Conservation (phyloP, 495 filamentous ascomycete genomes). For the Penicillium riverlandense region DNA sequence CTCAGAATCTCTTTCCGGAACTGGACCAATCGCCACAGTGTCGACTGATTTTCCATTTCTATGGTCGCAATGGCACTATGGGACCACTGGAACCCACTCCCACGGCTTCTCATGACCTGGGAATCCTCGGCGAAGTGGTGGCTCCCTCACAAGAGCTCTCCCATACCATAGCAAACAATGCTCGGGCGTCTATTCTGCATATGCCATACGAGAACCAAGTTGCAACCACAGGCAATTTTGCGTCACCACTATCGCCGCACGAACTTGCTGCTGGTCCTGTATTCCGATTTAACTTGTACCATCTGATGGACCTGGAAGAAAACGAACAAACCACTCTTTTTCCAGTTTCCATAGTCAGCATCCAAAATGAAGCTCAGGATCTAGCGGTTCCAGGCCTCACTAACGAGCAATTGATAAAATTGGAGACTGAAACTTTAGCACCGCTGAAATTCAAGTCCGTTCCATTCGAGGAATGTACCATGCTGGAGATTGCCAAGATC, state of each 20-base stretch:
- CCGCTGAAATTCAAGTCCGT: background rate
- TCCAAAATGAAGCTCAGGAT: background rate
- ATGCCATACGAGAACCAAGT: conserved; percentile 36
- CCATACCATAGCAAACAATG: conserved; percentile 25
- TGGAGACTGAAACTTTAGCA: background rate
- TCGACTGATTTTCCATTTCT: conserved; percentile 33
- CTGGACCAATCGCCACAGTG: conserved; percentile 7
- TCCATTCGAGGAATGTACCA: conserved; percentile 2
- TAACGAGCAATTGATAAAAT: no score
- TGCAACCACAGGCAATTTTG: conserved; percentile 40
- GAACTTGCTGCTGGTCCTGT: conserved; percentile 30
- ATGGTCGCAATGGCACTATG: conserved; percentile 25
- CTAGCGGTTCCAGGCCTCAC: no score
- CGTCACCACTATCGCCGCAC: conserved; percentile 26
- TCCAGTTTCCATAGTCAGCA: background rate
- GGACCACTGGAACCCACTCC: conserved; percentile 7
- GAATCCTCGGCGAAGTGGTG: conserved; percentile 34
- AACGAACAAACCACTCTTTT: conserved; percentile 16
- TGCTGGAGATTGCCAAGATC: conserved; percentile 30
- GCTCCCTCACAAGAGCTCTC: conserved; percentile 34
- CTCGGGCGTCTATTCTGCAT: conserved; percentile 31
- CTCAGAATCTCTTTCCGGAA: conserved; percentile 13
- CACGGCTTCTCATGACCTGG: conserved; percentile 17
- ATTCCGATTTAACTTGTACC: conserved; percentile 39
- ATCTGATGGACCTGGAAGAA: conserved; percentile 32